Base-by-base conservation (phyloP, 2,329 filamentous ascomycete genomes). In the Xylariaceae sp. region DNA sequence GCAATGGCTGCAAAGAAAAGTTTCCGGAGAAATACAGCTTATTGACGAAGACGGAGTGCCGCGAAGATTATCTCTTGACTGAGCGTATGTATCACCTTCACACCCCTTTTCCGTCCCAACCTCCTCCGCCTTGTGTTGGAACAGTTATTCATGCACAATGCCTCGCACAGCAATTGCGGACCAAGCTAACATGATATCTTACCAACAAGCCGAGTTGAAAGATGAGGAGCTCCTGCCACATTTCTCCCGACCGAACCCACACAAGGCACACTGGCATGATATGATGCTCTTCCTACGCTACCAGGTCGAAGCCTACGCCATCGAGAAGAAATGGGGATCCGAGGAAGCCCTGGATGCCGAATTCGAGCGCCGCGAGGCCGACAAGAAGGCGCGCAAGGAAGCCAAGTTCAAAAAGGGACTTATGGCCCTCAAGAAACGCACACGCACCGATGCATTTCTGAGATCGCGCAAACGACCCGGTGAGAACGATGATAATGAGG, bases 201-300 rank as follows among this genome's bases (percentile, higher is more conserved):
- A 42, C 37, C n/a, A 11, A 55, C 62, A 64, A 89, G 90, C 92
- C 42, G 94, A 99, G 73, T 82, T 99, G n/a, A 88, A 88, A 67
- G 94, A 99, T 70, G 83, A 86, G 59, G 88, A 92, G 13, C 79
- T 99, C 1, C 80, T 99, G 0, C 93, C 93, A 0, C 92, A 95
- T 72, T 81, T 99, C 7, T 88, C 89, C 56, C 87, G 88, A 39
- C 93, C 94, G 1, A 99, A 99, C 68, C 94, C 94, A 0, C 94
- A 97, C 76, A 97, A 97, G 73, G 86, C 89, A 0, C 92, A 92
- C 60, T 99, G 92, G 90, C 92, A 97, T 73, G 91, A 96, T 78
- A 99, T 99, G 94, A 96, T 96, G 88, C 82, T 99, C 2, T 99
- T 94, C 72, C 80, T 99, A 18, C 88, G 94, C 0, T 95, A 86